Percentiles rank a stretch among this genome's conserved stretches.
Evolutionary conservation across 495 filamentous ascomycete genomes (phyloP).

Genomic region (Annulohypoxylon nitens): DNA sequence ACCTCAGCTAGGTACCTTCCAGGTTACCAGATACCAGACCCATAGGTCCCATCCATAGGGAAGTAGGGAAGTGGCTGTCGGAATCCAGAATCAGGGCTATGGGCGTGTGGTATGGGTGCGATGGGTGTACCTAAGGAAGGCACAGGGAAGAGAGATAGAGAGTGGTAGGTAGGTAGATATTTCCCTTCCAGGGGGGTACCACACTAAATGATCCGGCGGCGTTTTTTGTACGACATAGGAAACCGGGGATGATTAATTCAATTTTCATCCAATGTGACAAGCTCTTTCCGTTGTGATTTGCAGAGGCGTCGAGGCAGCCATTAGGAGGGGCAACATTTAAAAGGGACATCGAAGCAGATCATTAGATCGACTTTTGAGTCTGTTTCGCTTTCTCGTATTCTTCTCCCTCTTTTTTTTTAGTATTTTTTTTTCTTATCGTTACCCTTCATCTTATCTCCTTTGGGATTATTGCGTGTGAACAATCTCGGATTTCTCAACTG

Average conservation of each 20-base stretch:
- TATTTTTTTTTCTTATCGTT: not conserved
- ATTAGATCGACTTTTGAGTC: slow-evolving; percentile 7
- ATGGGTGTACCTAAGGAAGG: slow-evolving; percentile 11
- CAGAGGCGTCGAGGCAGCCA: not conserved
- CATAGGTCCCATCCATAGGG: not conserved
- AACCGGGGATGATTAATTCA: slow-evolving; percentile 38
- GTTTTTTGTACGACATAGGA: slow-evolving; percentile 43
- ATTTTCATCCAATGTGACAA: slow-evolving; percentile 41
- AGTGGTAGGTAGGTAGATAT: slow-evolving; percentile 7
- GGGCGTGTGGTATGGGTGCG: not conserved
- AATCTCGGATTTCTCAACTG: not conserved
- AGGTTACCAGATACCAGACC: not conserved
- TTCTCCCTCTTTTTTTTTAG: not conserved
- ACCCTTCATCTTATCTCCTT: not conserved
- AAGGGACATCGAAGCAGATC: not conserved
- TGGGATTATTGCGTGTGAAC: not conserved
- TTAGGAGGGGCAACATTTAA: slow-evolving; percentile 23
- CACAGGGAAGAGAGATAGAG: slow-evolving; percentile 1
- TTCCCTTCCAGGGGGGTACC: slow-evolving; percentile 31
- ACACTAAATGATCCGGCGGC: slow-evolving; percentile 37
- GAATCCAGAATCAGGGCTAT: slow-evolving; percentile 34
- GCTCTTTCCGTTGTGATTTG: slow-evolving; percentile 26
- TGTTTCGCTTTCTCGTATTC: not conserved
- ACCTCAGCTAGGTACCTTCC: slow-evolving; percentile 3
- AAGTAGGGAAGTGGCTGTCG: slow-evolving; percentile 23